A percentile compares a stretch with the other conserved stretches of the same genome.
These are phyloP conservation scores for Theileria parva DNA, from an alignment of 169 alveolate genomes.

Conservation along the genomic window DNA sequence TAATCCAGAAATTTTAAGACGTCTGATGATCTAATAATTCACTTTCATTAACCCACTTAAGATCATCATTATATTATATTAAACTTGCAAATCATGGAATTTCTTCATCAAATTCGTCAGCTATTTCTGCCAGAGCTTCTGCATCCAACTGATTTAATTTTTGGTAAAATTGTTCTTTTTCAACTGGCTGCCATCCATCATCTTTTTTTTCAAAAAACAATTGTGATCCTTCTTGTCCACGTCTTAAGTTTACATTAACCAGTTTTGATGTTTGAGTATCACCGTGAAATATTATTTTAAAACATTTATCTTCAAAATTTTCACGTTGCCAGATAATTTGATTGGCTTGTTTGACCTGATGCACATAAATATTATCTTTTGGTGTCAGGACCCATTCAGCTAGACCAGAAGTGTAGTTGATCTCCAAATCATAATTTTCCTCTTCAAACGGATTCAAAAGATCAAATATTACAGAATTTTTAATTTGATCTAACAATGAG, in stretches of 20 bases:
- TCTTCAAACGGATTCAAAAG: not conserved
- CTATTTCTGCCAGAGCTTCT: not conserved
- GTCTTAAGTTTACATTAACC: not conserved
- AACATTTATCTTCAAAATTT: not conserved
- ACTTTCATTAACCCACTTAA: not conserved
- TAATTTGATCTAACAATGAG: not conserved
- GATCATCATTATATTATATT: not conserved
- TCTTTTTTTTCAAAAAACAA: not conserved
- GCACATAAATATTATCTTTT: not conserved
- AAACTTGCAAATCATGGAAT: not conserved
- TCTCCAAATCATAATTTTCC: not conserved
- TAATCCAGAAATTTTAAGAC: not conserved
- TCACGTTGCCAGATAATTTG: not conserved
- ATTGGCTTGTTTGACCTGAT: not conserved
- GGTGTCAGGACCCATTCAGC: not conserved
- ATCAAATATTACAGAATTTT: too few species aligned
- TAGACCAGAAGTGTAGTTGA: not conserved
- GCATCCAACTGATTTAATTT: not conserved
- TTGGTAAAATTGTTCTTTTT: not conserved
- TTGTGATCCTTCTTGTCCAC: not conserved
- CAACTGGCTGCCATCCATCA: not conserved
- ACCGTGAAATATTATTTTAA: not conserved
- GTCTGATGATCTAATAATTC: not conserved
- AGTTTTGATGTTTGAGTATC: not conserved
- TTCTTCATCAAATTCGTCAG: slow-evolving; percentile 3